These are phyloP conservation scores for Vanilla planifolia DNA, from an alignment of 106 monocot genomes.

Conservation along the genomic window DNA sequence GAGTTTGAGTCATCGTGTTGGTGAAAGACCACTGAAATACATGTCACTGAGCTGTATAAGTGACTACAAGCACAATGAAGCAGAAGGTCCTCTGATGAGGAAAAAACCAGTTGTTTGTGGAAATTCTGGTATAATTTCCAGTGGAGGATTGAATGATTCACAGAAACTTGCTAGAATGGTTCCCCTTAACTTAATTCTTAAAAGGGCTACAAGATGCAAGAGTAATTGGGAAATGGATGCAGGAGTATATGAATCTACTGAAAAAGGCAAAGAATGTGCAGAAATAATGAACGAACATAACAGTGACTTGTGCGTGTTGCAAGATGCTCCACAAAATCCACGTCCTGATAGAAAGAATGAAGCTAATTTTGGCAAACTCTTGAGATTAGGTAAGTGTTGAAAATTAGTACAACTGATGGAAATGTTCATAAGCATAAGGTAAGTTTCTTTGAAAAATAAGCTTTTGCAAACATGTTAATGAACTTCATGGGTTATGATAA, in stretches of 20 bases:
- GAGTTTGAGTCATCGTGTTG: slow-evolving; percentile 13
- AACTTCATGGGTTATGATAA: no score
- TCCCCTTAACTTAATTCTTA: slow-evolving; percentile 63
- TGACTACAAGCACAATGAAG: slow-evolving; percentile 18
- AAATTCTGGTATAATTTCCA: slow-evolving; percentile 60
- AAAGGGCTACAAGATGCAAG: slow-evolving; percentile 37
- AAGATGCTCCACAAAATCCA: slow-evolving; percentile 2
- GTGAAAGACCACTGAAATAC: slow-evolving; percentile 43
- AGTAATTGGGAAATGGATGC: slow-evolving; percentile 2
- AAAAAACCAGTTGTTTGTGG: slow-evolving; percentile 68
- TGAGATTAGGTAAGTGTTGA: not conserved
- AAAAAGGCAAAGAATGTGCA: slow-evolving; percentile 1
- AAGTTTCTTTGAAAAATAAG: no score
- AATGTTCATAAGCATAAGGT: no score
- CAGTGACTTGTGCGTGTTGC: slow-evolving; percentile 11
- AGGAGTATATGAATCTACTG: not conserved
- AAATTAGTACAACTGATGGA: not conserved
- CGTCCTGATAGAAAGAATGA: not conserved
- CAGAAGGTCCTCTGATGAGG: slow-evolving; percentile 12
- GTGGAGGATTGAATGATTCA: slow-evolving; percentile 27
- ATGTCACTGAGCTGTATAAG: slow-evolving; percentile 38
- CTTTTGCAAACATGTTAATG: no score
- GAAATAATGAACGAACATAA: not conserved
- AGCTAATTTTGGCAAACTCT: not conserved
- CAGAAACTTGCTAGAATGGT: slow-evolving; percentile 61